These are phyloP conservation scores for Penicillium tannophilum DNA, from an alignment of 495 filamentous ascomycete species.

Conservation along the genomic window DNA sequence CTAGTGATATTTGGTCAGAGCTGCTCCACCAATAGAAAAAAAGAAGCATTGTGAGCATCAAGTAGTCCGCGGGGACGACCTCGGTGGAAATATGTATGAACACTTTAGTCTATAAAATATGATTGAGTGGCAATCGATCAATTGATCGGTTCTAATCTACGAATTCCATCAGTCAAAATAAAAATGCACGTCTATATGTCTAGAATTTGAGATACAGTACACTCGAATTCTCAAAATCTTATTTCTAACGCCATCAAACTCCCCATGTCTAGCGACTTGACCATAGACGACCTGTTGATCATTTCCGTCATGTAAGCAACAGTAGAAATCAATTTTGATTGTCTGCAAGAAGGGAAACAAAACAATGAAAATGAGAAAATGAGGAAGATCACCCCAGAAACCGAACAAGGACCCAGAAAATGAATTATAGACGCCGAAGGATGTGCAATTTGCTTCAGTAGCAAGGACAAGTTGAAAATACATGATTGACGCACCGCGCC, in stretches of 20 bases:
- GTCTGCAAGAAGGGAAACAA: background rate
- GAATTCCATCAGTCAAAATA: background rate
- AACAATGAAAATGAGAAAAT: background rate
- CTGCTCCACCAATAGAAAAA: background rate
- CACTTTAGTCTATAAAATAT: background rate
- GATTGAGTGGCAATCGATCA: background rate
- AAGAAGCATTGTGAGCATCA: background rate
- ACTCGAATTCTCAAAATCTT: too few relatives aligned
- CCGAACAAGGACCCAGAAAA: background rate
- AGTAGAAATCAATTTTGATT: background rate
- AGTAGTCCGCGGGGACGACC: too few relatives aligned
- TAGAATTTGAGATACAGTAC: too few relatives aligned
- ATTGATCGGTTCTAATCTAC: background rate
- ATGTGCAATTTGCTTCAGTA: background rate
- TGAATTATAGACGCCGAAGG: constrained; percentile 1
- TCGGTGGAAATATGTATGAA: background rate
- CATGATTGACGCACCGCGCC: constrained; percentile 19
- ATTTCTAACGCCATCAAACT: background rate
- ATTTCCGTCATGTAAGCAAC: background rate
- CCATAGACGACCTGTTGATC: background rate
- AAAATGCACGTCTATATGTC: too few relatives aligned
- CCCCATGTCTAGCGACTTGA: background rate
- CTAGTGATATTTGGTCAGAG: background rate
- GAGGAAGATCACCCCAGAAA: background rate
- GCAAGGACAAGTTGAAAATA: background rate